A percentile compares a stretch with the other conserved stretches of the same genome.
Conservation (phyloP, 805 yeast species). For the Pichia scutulata region DNA sequence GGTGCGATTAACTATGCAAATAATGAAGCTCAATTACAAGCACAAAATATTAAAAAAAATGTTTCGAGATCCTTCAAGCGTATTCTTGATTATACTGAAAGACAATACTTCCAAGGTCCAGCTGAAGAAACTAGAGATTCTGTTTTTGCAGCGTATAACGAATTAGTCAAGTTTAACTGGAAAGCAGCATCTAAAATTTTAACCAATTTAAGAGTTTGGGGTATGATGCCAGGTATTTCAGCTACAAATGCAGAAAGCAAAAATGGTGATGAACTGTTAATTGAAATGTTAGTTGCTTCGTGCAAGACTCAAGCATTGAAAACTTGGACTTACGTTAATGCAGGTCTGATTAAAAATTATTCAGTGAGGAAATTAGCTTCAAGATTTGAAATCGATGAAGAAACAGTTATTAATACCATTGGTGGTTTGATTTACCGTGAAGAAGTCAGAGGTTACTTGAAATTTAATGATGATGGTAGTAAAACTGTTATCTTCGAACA, state of each 20-base stretch:
- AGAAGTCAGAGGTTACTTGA: conserved; percentile 70
- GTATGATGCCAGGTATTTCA: conserved; percentile 34
- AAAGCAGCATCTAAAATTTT: conserved; percentile 62
- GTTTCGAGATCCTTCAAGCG: conserved; percentile 72
- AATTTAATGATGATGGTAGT: conserved; percentile 54
- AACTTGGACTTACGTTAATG: conserved; percentile 85
- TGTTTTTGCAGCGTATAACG: conserved; percentile 85
- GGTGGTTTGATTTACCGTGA: conserved; percentile 69
- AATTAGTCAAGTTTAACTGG: conserved; percentile 90
- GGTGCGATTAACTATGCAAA: conserved; percentile 11
- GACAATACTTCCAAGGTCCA: conserved; percentile 94
- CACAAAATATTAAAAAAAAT: conserved; percentile 11
- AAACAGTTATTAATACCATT: conserved; percentile 53
- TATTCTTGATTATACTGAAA: conserved; percentile 84
- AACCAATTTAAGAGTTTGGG: conserved; percentile 78
- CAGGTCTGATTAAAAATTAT: conserved; percentile 64
- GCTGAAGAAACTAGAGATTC: conserved; percentile 94
- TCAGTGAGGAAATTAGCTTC: conserved; percentile 58
- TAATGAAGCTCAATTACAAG: conserved; percentile 10
- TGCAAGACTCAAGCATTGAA: conserved; percentile 86
- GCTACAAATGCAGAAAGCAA: conserved; percentile 33
- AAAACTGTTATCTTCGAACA: conserved; percentile 62
- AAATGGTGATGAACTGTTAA: conserved; percentile 52
- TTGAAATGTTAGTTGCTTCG: conserved; percentile 64
- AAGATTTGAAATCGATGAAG: conserved; percentile 55